phyloP scores from a whole-genome alignment of 2,329 filamentous ascomycete genomes.

The Chaetomium sp. region DNA sequence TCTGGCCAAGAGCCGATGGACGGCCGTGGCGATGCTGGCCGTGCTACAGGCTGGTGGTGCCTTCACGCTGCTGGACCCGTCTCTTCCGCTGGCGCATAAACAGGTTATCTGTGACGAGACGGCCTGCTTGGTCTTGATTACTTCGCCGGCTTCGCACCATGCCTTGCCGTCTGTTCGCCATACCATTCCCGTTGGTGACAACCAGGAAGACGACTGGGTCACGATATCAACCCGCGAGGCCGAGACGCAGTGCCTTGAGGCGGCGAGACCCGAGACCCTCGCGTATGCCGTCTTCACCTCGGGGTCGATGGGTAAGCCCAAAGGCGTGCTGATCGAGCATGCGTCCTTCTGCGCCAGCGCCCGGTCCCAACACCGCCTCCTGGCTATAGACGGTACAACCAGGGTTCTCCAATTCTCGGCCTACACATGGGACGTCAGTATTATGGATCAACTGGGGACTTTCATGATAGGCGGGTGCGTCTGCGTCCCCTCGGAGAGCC shows the following conservation, averaged over 20 bases:
- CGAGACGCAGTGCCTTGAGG: neutral
- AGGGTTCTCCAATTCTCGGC: neutral
- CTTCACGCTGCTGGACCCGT: neutral
- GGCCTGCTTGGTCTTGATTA: neutral
- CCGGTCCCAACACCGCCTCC: neutral
- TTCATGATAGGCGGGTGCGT: neutral
- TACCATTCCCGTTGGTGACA: neutral
- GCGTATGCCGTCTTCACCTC: neutral
- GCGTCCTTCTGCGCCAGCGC: neutral
- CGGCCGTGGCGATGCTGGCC: neutral
- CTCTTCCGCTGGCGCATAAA: neutral
- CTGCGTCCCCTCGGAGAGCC: neutral
- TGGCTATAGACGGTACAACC: neutral
- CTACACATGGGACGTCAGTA: neutral
- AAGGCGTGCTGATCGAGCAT: neutral
- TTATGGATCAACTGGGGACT: neutral
- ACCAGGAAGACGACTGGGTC: neutral
- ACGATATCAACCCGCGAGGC: neutral
- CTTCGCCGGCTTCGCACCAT: neutral
- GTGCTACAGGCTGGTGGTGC: neutral
- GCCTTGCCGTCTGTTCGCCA: neutral
- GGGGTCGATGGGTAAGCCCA: neutral
- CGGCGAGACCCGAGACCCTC: neutral
- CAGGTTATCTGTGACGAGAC: neutral
- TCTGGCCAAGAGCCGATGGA: neutral